Conservation (phyloP, 1,139 yeast genomes). For the Sugiyamaella novakii region DNA sequence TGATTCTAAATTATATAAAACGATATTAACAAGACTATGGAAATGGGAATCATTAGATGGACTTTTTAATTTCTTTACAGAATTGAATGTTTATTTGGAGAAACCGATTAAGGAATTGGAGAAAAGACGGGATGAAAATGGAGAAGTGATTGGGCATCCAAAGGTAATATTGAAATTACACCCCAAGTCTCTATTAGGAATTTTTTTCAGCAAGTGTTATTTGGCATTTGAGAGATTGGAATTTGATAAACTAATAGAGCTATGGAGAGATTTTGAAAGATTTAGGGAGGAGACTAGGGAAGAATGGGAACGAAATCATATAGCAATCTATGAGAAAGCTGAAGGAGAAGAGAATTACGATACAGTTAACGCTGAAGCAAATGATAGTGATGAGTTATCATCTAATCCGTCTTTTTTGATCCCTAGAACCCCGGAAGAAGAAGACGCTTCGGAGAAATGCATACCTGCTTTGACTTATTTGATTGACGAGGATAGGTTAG, state of each 20-base stretch:
- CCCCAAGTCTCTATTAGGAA: slow-evolving; percentile 43
- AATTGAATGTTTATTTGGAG: slow-evolving; percentile 15
- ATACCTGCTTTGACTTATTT: not conserved
- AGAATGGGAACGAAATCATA: slow-evolving; percentile 10
- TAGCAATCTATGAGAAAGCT: not conserved
- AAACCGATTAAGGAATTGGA: slow-evolving; percentile 9
- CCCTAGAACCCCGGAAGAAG: slow-evolving; percentile 6
- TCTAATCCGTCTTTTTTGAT: slow-evolving; percentile 11
- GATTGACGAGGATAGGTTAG: not conserved
- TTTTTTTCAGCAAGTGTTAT: slow-evolving; percentile 47
- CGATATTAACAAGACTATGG: slow-evolving; percentile 26
- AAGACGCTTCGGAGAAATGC: slow-evolving; percentile 8
- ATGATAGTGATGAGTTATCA: slow-evolving; percentile 10
- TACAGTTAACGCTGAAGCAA: not conserved
- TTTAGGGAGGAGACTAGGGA: slow-evolving; percentile 47
- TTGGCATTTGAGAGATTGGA: slow-evolving; percentile 56
- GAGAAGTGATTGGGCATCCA: slow-evolving; percentile 1
- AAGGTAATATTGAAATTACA: slow-evolving; percentile 2
- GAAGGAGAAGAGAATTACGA: not conserved
- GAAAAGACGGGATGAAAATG: not conserved
- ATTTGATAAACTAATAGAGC: slow-evolving; percentile 56
- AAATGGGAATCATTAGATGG: slow-evolving; percentile 27
- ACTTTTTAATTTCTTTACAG: slow-evolving; percentile 23
- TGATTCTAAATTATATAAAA: slow-evolving; percentile 16
- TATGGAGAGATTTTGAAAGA: slow-evolving; percentile 58